These are phyloP conservation scores for Leccinum longicurvipes DNA, from an alignment of 768 basidiomycete genomes.

Conservation along the genomic window DNA sequence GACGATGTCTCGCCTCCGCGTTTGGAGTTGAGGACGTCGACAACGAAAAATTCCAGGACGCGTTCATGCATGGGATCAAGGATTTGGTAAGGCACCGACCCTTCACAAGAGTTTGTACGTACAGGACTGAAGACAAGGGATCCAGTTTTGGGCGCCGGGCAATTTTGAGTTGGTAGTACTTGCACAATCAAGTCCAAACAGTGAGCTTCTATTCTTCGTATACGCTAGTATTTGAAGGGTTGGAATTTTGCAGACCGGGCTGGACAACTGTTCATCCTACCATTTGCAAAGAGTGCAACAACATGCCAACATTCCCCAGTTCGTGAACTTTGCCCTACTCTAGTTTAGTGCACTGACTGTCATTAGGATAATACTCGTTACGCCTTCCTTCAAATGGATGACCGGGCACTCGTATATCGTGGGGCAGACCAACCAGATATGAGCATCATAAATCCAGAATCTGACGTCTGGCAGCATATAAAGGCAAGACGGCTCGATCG, in stretches of 20 bases:
- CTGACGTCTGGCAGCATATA: conserved; percentile 97
- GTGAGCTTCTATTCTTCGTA: conserved; percentile 34
- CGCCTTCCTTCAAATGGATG: conserved; percentile 94
- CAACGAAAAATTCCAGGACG: conserved; percentile 64
- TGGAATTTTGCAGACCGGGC: conserved; percentile 42
- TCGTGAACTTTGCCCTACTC: conserved; percentile 25
- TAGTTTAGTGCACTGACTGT: conserved; percentile 3
- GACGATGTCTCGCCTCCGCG: conserved; percentile 78
- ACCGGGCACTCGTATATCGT: conserved; percentile 87
- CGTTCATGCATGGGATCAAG: conserved; percentile 79
- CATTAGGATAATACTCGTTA: conserved; percentile 92
- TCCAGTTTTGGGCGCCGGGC: conserved; percentile 89
- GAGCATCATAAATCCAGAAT: conserved; percentile 97
- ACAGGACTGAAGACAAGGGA: conserved; percentile 1
- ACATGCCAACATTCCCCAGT: conserved; percentile 91
- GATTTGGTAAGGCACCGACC: conserved; percentile 52
- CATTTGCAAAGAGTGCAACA: conserved; percentile 94
- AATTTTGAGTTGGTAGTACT: conserved; percentile 86
- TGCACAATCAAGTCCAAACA: conserved; percentile 49
- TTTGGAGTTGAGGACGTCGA: conserved; percentile 71
- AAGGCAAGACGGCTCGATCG: conserved; percentile 48
- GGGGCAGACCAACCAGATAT: conserved; percentile 97
- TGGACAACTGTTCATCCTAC: conserved; percentile 78
- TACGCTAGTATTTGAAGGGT: neutral
- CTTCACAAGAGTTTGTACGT: neutral